Evolutionary conservation across 306 rosid genomes (phyloP).

Genomic region (Castanea crenata): DNA sequence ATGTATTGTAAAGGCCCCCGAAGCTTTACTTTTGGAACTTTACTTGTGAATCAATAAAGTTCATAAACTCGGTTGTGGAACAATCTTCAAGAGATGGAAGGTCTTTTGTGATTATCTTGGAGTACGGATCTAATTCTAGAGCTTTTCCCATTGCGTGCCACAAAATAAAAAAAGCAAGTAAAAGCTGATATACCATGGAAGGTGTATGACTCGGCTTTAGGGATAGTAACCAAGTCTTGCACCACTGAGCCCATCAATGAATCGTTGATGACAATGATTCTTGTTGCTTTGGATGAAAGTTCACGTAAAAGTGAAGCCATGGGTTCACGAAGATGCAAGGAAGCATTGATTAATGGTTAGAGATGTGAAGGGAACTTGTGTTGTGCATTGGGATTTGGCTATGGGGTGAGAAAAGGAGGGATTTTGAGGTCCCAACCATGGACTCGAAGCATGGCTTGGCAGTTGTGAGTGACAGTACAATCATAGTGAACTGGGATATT

Average conservation of each 20-base stretch:
- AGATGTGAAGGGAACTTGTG: conserved; percentile 64
- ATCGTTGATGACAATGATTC: conserved; percentile 58
- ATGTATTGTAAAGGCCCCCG: conserved; percentile 50
- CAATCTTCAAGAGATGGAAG: conserved; percentile 56
- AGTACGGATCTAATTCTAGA: not conserved
- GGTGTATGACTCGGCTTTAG: conserved; percentile 50
- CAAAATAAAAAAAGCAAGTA: conserved; percentile 25
- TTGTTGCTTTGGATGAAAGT: conserved; percentile 34
- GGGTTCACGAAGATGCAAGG: conserved; percentile 38
- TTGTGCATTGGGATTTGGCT: conserved; percentile 40
- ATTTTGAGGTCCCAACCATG: conserved; percentile 53
- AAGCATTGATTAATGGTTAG: conserved; percentile 45
- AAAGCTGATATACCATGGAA: conserved; percentile 66
- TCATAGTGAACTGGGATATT: conserved; percentile 58
- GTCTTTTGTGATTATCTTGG: conserved; percentile 18
- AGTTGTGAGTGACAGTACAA: conserved; percentile 51
- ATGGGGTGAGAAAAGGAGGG: conserved; percentile 47
- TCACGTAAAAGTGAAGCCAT: conserved; percentile 36
- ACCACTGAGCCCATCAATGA: conserved; percentile 54
- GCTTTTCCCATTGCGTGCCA: conserved; percentile 36
- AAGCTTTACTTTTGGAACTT: conserved; percentile 26
- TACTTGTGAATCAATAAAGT: conserved; percentile 31
- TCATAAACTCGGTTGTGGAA: conserved; percentile 37
- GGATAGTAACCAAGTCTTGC: conserved; percentile 36
- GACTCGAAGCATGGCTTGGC: conserved; percentile 46